phyloP scores from a whole-genome alignment of 2,329 filamentous ascomycete species.

The Curvularia sp. region DNA sequence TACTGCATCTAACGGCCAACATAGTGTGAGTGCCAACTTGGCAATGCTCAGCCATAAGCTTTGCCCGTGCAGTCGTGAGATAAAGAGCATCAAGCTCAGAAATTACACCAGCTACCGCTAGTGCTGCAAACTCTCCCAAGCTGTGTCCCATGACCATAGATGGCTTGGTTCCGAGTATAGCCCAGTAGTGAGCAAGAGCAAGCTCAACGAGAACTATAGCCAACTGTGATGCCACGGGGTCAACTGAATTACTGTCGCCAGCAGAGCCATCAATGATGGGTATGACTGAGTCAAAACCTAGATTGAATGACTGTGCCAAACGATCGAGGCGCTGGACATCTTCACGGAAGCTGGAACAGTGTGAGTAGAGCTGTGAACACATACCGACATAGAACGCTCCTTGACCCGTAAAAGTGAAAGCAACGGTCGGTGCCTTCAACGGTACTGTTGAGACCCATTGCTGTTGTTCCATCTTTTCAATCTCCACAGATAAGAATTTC shows the following conservation, averaged over 20 bases:
- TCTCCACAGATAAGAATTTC: no score
- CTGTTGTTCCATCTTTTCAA: slow-evolving; percentile 15
- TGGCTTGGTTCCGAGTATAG: slow-evolving; percentile 21
- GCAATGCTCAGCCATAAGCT: slow-evolving; percentile 26
- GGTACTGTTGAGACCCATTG: slow-evolving; percentile 20
- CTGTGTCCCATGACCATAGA: slow-evolving; percentile 34
- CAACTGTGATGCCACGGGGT: slow-evolving; percentile 44
- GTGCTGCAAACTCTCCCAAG: slow-evolving; percentile 52
- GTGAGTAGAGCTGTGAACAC: slow-evolving; percentile 20
- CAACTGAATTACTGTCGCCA: slow-evolving; percentile 10
- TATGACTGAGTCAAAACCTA: no score
- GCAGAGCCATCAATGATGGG: slow-evolving; percentile 3
- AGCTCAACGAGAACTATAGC: slow-evolving; percentile 53
- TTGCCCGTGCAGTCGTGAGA: slow-evolving; percentile 45
- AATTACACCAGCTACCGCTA: slow-evolving; percentile 47
- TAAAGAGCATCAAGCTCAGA: slow-evolving; percentile 43
- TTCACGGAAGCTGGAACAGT: slow-evolving; percentile 34
- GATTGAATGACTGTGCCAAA: no score
- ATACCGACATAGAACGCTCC: slow-evolving; percentile 34
- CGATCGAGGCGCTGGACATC: slow-evolving; percentile 25
- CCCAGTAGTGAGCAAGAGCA: slow-evolving; percentile 26
- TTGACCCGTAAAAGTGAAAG: slow-evolving; percentile 53
- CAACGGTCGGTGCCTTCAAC: slow-evolving; percentile 2
- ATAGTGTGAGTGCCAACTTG: slow-evolving; percentile 7
- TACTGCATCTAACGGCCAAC: slow-evolving; percentile 11